Evolutionary conservation across 176 grass and related monocot genomes (phyloP).

Genomic region (Themeda triandra): DNA sequence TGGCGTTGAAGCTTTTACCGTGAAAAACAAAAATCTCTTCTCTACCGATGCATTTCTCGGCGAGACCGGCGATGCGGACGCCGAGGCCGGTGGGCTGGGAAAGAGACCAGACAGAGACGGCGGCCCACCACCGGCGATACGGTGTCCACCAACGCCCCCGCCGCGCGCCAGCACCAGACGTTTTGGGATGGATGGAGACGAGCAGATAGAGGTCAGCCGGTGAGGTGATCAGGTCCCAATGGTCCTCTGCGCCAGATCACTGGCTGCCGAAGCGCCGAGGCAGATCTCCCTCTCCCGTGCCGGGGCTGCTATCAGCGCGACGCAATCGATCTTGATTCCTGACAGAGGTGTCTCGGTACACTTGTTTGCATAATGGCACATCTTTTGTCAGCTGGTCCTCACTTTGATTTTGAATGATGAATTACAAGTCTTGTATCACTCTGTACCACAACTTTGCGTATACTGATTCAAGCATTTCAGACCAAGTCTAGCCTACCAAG

Average conservation of each 20-base stretch:
- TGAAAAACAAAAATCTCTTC: no score
- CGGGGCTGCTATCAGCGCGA: neutral
- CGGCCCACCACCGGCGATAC: neutral
- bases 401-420: neutral
- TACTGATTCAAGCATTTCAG: no score
- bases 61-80: neutral
- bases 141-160: neutral
- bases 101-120: neutral
- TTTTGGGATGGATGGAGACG: neutral
- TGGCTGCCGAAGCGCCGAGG: neutral
- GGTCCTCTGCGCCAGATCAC: neutral
- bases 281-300: neutral
- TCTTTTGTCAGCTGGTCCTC: neutral
- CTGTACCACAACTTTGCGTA: no score
- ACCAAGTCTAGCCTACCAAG: no score
- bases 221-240: neutral
- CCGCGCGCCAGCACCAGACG: neutral
- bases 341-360: neutral
- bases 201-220: neutral
- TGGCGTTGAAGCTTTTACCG: no score
- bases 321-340: neutral
- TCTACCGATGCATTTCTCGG: neutral
- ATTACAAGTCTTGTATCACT: neutral
- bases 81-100: neutral
- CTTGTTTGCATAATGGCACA: neutral